These are phyloP conservation scores for Fusarium siculi DNA, from an alignment of 2,329 filamentous ascomycete species.

Conservation along the genomic window DNA sequence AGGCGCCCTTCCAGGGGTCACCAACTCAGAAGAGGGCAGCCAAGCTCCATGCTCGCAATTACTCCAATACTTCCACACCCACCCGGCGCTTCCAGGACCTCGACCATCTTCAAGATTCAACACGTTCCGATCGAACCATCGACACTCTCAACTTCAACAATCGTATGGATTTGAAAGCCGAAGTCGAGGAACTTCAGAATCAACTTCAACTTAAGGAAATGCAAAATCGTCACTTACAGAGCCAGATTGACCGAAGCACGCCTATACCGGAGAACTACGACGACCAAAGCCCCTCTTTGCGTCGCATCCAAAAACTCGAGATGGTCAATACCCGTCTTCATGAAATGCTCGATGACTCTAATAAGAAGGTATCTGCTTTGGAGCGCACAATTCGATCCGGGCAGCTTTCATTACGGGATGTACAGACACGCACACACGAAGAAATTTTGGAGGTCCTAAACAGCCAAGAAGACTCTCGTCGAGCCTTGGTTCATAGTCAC, in stretches of 20 bases:
- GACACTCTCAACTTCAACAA: slow-evolving; percentile 88
- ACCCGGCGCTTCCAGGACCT: slow-evolving; percentile 75
- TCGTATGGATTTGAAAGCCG: slow-evolving; percentile 88
- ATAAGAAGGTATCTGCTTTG: slow-evolving; percentile 88
- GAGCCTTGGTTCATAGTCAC: slow-evolving; percentile 83
- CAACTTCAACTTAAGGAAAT: slow-evolving; percentile 94
- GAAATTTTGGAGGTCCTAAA: slow-evolving; percentile 93
- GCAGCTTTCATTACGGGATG: slow-evolving; percentile 87
- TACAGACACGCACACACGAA: slow-evolving; percentile 93
- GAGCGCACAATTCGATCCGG: slow-evolving; percentile 89
- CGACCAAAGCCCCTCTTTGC: slow-evolving; percentile 81
- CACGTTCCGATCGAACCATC: slow-evolving; percentile 82
- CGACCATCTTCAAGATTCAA: slow-evolving; percentile 74
- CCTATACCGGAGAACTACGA: slow-evolving; percentile 73
- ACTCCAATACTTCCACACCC: slow-evolving; percentile 82
- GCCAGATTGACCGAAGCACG: slow-evolving; percentile 78
- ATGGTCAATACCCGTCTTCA: slow-evolving; percentile 91
- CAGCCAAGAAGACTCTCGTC: slow-evolving; percentile 89
- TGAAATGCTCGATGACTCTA: slow-evolving; percentile 93
- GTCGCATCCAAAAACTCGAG: slow-evolving; percentile 90
- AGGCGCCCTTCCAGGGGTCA: slow-evolving; percentile 78
- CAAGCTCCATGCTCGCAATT: slow-evolving; percentile 65
- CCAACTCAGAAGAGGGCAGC: slow-evolving; percentile 74
- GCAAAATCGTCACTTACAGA: slow-evolving; percentile 93
- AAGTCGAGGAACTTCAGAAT: slow-evolving; percentile 92